Evolutionary conservation across 495 filamentous ascomycete species (phyloP), one percentile per base, ranked within the genome.

Genomic region (Penicillium taxi): DNA sequence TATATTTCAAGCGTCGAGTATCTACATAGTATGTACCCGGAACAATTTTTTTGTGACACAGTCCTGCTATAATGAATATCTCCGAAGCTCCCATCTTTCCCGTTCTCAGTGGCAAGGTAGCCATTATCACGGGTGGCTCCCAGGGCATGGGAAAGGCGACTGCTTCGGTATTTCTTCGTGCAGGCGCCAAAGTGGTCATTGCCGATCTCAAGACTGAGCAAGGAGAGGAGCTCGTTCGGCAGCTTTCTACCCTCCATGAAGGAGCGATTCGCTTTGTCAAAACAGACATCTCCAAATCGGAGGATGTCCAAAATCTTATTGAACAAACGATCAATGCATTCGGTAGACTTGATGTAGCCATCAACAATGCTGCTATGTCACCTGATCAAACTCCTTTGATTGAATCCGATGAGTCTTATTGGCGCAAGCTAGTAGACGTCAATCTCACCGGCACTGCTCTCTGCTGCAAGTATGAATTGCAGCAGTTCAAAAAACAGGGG

Each of bases 51-150:
- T n/a, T n/a, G n/a, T n/a, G n/a, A n/a, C n/a, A n/a, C n/a, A n/a
- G n/a, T n/a, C n/a, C n/a, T n/a, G n/a, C n/a, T n/a, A n/a, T n/a
- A n/a, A 28, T 28, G 26, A 12, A 36, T 3, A 5, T 26, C 3
- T 15, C 33, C 4, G 21, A 36, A 26, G 22, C 33, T 8, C 5
- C 33, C 13, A 26, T 36, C 4, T 26, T 36, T n/a, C 22, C 23
- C 1, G 7, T 36, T 9, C 17, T 36, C 1, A 19, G 31, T 26
- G 41, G 16, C 2, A 44, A 44, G 17, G 67, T 62, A 12, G 67
- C 72, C 23, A 50, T 74, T 16, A 64, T 74, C 43, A 69, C 70
- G 0, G 70, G 69, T 32, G 70, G 61, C n/a, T 65, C 67, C 3
- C 64, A 64, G 2, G 70, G 70, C 25, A 69, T 74, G 47, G 70